Percentiles rank a stretch among this genome's conserved stretches.
Conservation (phyloP, 2,329 filamentous ascomycete genomes). For the Ceratocystis huliohia region DNA sequence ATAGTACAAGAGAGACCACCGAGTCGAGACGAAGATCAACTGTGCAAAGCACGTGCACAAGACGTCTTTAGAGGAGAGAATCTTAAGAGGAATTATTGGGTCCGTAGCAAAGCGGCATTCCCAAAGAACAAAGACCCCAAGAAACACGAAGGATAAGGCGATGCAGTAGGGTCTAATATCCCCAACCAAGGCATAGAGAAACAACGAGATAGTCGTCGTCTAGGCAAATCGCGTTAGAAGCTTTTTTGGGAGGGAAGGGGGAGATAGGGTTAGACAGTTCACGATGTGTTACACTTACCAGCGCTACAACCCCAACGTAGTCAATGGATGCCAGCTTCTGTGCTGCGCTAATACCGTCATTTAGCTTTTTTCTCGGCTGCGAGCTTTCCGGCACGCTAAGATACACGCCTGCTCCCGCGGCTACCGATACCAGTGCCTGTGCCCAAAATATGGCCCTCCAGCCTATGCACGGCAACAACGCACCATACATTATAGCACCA, state of each 20-base stretch:
- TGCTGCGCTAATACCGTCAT: neutral
- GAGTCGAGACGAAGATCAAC: conserved; percentile 64
- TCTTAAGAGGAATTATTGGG: conserved; percentile 60
- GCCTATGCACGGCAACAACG: conserved; percentile 37
- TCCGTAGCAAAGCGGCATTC: conserved; percentile 52
- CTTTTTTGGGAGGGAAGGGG: neutral
- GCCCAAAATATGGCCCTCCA: conserved; percentile 60
- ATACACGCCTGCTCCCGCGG: conserved; percentile 50
- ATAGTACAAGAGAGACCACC: conserved; percentile 73
- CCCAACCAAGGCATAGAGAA: conserved; percentile 58
- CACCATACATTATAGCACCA: conserved; percentile 58
- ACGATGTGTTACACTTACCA: conserved; percentile 35
- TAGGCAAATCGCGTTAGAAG: conserved; percentile 26
- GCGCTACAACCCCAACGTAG: conserved; percentile 56
- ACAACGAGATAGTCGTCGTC: conserved; percentile 53
- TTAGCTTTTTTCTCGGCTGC: neutral
- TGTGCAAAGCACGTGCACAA: conserved; percentile 63
- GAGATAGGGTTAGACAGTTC: neutral
- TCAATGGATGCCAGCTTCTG: conserved; percentile 55
- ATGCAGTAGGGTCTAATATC: conserved; percentile 49
- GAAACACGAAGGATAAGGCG: conserved; percentile 40
- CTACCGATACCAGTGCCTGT: conserved; percentile 52
- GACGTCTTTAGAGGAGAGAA: conserved; percentile 57
- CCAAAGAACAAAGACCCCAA: conserved; percentile 45
- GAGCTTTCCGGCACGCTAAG: conserved; percentile 45